Evolutionary conservation across 2,329 filamentous ascomycete species (phyloP), one percentile per base, ranked within the genome.

Genomic region (Scedosporium aurantiacum): DNA sequence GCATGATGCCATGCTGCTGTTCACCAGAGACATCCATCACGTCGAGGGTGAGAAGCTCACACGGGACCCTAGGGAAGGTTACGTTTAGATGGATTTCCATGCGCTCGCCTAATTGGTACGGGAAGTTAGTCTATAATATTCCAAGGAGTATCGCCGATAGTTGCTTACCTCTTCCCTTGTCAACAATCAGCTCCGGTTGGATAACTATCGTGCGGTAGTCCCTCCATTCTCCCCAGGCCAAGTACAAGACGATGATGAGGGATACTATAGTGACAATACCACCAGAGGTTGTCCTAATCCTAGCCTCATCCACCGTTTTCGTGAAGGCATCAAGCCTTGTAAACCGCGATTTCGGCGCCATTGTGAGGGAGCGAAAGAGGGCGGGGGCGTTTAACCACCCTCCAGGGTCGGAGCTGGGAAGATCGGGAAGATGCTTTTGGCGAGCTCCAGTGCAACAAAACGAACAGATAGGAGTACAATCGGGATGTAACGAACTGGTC

Each of bases 81-180:
- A 99, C 87, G 78, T 99, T 99, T 75, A 99, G 83, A 73, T 96
- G 91, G 66, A 99, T 99, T 74, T 97, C 94, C 93, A 99, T 97
- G 75, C 93, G 91, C 80, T 99, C 92, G 73, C 91, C 89, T 91
- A 67, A 71, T n/a, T 40, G 5, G 47, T 47, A 60, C 57, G 45
- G 40, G 41, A 40, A 55, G 65, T 70, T 69, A 68, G 71, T 16
- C 21, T 4, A 14, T 21, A 41, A 28, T 8, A 12, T 23, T 40
- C 27, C 32, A 32, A 18, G 41, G 4, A 16, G 37, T 12, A n/a
- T 40, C 16, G 18, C 3, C 32, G 55, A 66, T 12, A 10, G 32
- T 37, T 12, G 10, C 78, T 65, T 79, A 91, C 90, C 91, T 89
- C 94, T 83, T 67, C 91, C 91, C 77, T 97, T 97, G 73, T 99